Evolutionary conservation across 768 basidiomycete genomes (phyloP), one percentile per base, ranked within the genome.

Genomic region (Macrocybe gigantea): DNA sequence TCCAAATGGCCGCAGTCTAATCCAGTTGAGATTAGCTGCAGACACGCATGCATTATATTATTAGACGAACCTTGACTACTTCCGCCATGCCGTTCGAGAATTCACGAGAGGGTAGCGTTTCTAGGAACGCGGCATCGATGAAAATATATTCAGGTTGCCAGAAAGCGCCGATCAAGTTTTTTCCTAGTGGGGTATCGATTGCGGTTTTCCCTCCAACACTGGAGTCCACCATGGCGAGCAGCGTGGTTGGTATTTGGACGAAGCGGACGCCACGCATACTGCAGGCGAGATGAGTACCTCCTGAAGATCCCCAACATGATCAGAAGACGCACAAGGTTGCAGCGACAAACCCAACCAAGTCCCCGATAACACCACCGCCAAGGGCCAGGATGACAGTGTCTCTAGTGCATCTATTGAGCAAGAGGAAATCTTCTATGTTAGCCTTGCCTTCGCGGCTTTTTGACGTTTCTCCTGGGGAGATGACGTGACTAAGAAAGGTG

Each of bases 41-140:
- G 22, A 37, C 37, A 34, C 12, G 14, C 47, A 34, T 41, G 35
- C 35, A 40, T 5, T 34, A 29, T 12, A 8, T 13, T 11, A 11
- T 38, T 35, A 36, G 35, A 64, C 74, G 50, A 48, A 91, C 93
- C 80, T 99, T 99, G 62, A 98, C 84, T 3, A 97, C 87, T 64
- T 99, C 95, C 0, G 96, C 95, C 88, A 99, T 95, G 34, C 96
- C 95, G 59, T 98, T 98, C n/a, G 91, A 88, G 52, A 98, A 92
- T 64, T 98, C 96, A 46, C 95, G 77, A 32, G 82, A 66, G 0
- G 94, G 94, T 2, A 99, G 82, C 1, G 91, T 93, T 60, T 93
- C 91, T 48, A 99, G 79, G 75, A 96, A 95, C 1, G 94, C 88
- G 22, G 90, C 87, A 63, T 99, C 96, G 55, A 97, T 95, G 69